A percentile compares a stretch with the other conserved stretches of the same genome.
Evolutionary conservation across 2,329 filamentous ascomycete genomes (phyloP).

Genomic region (Xylariaceae sp.): DNA sequence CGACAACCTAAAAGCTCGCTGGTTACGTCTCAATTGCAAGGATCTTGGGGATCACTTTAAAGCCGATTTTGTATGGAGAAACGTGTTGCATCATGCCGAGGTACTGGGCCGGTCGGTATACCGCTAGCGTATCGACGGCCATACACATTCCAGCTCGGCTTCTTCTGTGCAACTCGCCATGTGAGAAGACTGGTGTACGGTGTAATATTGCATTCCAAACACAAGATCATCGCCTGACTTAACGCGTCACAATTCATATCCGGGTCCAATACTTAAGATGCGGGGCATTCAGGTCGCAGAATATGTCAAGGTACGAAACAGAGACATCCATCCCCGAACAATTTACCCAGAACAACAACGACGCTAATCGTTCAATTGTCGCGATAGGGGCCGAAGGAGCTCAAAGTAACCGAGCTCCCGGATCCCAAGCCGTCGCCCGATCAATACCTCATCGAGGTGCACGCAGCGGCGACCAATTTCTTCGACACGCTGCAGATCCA

Average conservation of each 20-base stretch:
- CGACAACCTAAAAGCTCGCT: no score
- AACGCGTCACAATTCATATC: background rate
- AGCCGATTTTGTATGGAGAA: background rate
- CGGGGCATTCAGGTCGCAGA: constrained; percentile 67
- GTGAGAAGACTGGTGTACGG: background rate
- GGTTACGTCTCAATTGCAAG: no score
- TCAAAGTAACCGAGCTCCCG: constrained; percentile 67
- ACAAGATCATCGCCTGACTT: background rate
- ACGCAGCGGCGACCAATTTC: constrained; percentile 88
- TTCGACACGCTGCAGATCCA: constrained; percentile 94
- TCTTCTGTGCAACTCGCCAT: background rate
- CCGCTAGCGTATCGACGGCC: background rate
- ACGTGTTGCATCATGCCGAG: background rate
- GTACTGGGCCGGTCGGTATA: background rate
- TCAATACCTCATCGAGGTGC: constrained; percentile 83
- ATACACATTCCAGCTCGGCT: background rate
- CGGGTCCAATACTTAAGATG: constrained; percentile 44
- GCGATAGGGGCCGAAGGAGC: constrained; percentile 66
- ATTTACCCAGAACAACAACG: no score
- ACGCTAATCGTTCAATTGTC: background rate
- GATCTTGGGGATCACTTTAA: background rate
- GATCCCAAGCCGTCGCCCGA: constrained; percentile 65
- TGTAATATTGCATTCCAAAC: background rate
- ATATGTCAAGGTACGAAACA: constrained; percentile 62
- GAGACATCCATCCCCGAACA: background rate